Conservation (phyloP, 805 yeast species). For the Spathaspora arborariae region DNA sequence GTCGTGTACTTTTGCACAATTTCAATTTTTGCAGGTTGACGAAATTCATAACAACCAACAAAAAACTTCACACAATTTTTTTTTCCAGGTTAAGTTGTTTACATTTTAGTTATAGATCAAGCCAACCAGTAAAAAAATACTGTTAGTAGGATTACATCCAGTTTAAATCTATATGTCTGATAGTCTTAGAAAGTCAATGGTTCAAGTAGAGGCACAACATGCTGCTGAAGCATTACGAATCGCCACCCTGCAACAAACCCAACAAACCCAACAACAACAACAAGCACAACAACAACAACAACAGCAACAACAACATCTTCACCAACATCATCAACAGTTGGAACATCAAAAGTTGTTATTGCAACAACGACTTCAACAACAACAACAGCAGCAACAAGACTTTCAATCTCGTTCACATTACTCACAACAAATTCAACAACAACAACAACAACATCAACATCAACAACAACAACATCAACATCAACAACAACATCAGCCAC, state of each 20-base stretch:
- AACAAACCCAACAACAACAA: conserved; percentile 10
- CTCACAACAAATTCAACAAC: conserved; percentile 9
- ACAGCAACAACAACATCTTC: conserved; percentile 11
- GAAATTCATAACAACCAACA: background rate
- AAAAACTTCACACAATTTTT: background rate
- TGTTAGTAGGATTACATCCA: background rate
- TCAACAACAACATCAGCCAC: conserved; percentile 10
- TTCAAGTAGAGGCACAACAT: conserved; percentile 11
- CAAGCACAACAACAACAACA: conserved; percentile 12
- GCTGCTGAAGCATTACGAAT: conserved; percentile 20
- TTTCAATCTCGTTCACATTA: conserved; percentile 5
- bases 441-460: conserved; percentile 11
- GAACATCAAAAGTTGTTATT: conserved; percentile 10
- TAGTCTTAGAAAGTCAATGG: conserved; percentile 5
- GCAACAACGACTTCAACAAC: conserved; percentile 9
- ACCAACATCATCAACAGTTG: conserved; percentile 10
- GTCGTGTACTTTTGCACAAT: too few species aligned
- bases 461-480: conserved; percentile 2
- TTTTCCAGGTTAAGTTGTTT: conserved; percentile 1
- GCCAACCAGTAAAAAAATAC: background rate
- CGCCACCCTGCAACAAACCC: conserved; percentile 12
- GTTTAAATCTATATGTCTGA: background rate
- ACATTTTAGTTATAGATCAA: background rate
- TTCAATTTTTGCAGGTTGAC: background rate
- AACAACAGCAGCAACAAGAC: conserved; percentile 5